phyloP scores from a whole-genome alignment of 108 stramenopile genomes.

The Pseudonitzschia delicatissima region DNA sequence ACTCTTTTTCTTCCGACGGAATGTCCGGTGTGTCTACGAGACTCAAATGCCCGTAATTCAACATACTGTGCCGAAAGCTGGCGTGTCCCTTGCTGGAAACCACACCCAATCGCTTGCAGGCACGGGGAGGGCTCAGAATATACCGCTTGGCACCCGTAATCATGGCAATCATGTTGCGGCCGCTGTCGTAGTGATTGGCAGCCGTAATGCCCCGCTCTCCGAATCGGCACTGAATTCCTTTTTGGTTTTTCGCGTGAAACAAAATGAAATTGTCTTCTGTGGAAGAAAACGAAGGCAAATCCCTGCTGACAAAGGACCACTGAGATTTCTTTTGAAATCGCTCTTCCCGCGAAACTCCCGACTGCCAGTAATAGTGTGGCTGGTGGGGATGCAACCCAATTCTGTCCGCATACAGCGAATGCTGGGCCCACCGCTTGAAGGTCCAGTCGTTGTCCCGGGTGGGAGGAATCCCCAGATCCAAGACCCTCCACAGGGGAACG shows the following conservation, averaged over 20 bases:
- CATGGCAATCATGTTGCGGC: constrained; percentile 93
- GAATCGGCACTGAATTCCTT: constrained; percentile 89
- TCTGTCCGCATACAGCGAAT: constrained; percentile 77
- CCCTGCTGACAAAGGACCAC: constrained; percentile 75
- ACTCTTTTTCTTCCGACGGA: constrained; percentile 58
- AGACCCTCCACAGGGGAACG: constrained; percentile 47
- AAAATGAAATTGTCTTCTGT: constrained; percentile 61
- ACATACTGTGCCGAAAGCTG: constrained; percentile 82
- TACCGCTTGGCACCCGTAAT: constrained; percentile 93
- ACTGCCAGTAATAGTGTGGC: constrained; percentile 82
- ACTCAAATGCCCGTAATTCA: constrained; percentile 74
- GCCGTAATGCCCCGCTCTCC: constrained; percentile 89
- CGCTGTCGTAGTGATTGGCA: constrained; percentile 93
- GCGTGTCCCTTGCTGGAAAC: constrained; percentile 53
- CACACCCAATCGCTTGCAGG: constrained; percentile 80
- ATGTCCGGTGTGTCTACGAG: constrained; percentile 49
- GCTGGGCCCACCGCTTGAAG: constrained; percentile 66
- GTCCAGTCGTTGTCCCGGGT: constrained; percentile 67
- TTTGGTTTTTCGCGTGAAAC: constrained; percentile 61
- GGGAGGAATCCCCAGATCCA: constrained; percentile 63
- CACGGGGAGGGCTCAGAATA: constrained; percentile 81
- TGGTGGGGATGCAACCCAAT: constrained; percentile 42
- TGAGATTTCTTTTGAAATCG: constrained; percentile 28
- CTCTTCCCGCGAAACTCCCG: constrained; percentile 63
- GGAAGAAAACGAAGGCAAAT: constrained; percentile 71